A percentile compares a stretch with the other conserved stretches of the same genome.
Conservation (phyloP, 495 filamentous ascomycete genomes). For the Collariella sp. region DNA sequence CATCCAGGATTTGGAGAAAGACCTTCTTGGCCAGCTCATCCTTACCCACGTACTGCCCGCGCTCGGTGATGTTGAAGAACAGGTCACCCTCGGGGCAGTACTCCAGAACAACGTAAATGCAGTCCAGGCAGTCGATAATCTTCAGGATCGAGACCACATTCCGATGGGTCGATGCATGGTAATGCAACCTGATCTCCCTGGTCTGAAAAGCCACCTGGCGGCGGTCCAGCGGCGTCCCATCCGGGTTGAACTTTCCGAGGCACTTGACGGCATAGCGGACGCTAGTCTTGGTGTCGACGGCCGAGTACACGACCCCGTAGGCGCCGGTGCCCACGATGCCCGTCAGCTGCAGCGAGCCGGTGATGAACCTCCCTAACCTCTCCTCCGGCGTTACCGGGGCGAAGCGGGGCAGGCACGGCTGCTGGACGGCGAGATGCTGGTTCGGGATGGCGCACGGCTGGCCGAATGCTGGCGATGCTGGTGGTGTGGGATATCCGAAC, state of each 20-base stretch:
- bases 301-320: slow-evolving; percentile 94
- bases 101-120: slow-evolving; percentile 94
- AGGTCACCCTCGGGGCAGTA: slow-evolving; percentile 96
- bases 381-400: slow-evolving; percentile 59
- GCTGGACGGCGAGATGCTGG: slow-evolving; percentile 23
- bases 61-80: slow-evolving; percentile 94
- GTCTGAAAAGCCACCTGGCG: slow-evolving; percentile 86
- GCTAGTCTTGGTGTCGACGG: slow-evolving; percentile 76
- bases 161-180: slow-evolving; percentile 75
- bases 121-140: slow-evolving; percentile 88
- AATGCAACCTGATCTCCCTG: slow-evolving; percentile 85
- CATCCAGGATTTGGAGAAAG: slow-evolving; percentile 95
- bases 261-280: slow-evolving; percentile 91
- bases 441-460: slow-evolving; percentile 31
- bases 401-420: slow-evolving; percentile 34
- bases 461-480: slow-evolving; percentile 42
- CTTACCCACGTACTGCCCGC: slow-evolving; percentile 85
- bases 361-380: slow-evolving; percentile 75
- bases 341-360: slow-evolving; percentile 72
- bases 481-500: slow-evolving; percentile 46
- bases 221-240: slow-evolving; percentile 67
- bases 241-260: slow-evolving; percentile 69
- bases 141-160: slow-evolving; percentile 92
- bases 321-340: slow-evolving; percentile 86
- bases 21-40: slow-evolving; percentile 77